Evolutionary conservation across 306 rosid species (phyloP), one percentile per base, ranked within the genome.

Genomic region (Biancaea sappan): DNA sequence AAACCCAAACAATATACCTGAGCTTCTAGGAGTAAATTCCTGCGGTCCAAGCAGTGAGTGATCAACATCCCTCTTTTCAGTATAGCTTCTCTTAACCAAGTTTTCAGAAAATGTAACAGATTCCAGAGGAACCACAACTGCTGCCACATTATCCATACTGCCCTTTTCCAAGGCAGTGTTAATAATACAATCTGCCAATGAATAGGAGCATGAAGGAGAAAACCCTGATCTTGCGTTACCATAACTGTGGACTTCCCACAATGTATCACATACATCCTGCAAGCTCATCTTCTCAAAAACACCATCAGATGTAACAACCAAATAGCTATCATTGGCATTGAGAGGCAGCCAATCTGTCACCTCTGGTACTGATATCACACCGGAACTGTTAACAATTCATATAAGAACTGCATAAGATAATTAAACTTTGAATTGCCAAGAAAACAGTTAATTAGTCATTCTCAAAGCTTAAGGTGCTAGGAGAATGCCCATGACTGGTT

Each of bases 251-350:
- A 85, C 85, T 61, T 91, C 96, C 96, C 96, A 89, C 87, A 91
- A 54, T 87, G 91, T 81, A 85, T 94, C 97, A 84, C 98, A 94
- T 56, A 94, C 98, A 35, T 94, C 97, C 76, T 91, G 94, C 80
- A 81, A 18, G 69, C 91, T 83, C 86, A 85, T 67, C 80, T 91
- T 94, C 96, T 94, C 97, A 84, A 94, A 89, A 77, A 91, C 79
- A 35, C 98, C 98, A 84, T 94, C 98, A 72, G 97, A 91, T 76
- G 97, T 91, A 74, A 86, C 96, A 81, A 94, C 96, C 85, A 94
- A 88, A 84, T 85, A 89, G 84, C 96, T 94, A 87, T 94, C 98
- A 72, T 94, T 94, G 40, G 79, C 77, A 19, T 90, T 84, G 82
- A 94, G 86, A 75, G 91, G 84, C 74, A 72, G 90, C 97, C 98